phyloP scores from a whole-genome alignment of 2,329 filamentous ascomycete genomes.

The Teratosphaeria nubilosa region DNA sequence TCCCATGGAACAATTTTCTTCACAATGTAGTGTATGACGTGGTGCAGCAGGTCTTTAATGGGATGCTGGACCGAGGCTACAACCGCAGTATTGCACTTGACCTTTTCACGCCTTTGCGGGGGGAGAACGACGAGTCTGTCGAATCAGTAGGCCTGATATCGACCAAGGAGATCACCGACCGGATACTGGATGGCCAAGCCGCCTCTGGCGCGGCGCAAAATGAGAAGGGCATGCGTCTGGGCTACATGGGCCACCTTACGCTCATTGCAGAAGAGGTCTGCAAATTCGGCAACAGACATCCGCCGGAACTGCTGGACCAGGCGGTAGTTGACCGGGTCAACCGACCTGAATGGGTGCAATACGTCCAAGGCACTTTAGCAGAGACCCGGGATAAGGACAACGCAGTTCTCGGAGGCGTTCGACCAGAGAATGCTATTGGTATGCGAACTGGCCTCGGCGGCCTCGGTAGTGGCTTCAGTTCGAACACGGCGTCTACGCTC shows the following conservation, averaged over 20 bases:
- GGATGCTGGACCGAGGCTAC: slow-evolving; percentile 90
- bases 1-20: slow-evolving; percentile 98
- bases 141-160: slow-evolving; percentile 37
- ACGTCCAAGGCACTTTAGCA: slow-evolving; percentile 84
- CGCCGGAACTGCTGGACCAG: slow-evolving; percentile 75
- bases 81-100: slow-evolving; percentile 85
- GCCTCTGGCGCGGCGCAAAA: slow-evolving; percentile 78
- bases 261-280: slow-evolving; percentile 97
- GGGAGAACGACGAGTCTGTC: slow-evolving; percentile 2
- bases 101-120: slow-evolving; percentile 48
- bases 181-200: slow-evolving; percentile 83
- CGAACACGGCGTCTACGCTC: slow-evolving; percentile 44
- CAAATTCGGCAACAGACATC: slow-evolving; percentile 92
- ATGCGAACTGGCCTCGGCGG: slow-evolving; percentile 44
- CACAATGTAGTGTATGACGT: slow-evolving; percentile 99
- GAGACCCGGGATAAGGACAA: slow-evolving; percentile 95
- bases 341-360: slow-evolving; percentile 83
- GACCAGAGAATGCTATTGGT: slow-evolving; percentile 79
- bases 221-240: slow-evolving; percentile 78
- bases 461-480: slow-evolving; percentile 44
- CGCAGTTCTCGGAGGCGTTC: slow-evolving; percentile 90
- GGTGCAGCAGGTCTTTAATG: slow-evolving; percentile 97
- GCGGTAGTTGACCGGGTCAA: slow-evolving; percentile 80
- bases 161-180: slow-evolving; percentile 75
- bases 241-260: slow-evolving; percentile 97